Evolutionary conservation across 805 yeast genomes (phyloP).

Genomic region (Kuraishia molischiana): DNA sequence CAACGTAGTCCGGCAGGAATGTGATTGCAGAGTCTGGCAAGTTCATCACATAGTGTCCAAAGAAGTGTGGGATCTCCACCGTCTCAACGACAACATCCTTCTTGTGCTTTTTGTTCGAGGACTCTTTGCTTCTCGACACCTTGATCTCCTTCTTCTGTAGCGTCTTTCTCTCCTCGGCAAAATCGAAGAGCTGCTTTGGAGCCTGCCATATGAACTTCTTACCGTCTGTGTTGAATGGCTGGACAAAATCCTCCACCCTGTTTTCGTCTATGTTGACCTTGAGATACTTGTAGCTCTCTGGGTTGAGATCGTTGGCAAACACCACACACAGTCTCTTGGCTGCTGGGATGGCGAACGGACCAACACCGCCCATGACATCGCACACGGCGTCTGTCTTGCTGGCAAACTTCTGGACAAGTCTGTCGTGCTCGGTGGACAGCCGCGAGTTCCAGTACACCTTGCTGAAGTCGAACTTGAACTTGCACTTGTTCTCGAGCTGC

Average conservation of each 20-base stretch:
- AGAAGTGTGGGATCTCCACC: slow-evolving; percentile 39
- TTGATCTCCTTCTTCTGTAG: slow-evolving; percentile 18
- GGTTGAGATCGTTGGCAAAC: slow-evolving; percentile 89
- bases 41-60: slow-evolving; percentile 84
- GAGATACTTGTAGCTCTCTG: slow-evolving; percentile 70
- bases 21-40: slow-evolving; percentile 88
- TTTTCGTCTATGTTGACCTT: slow-evolving; percentile 53
- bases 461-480: slow-evolving; percentile 78
- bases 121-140: slow-evolving; percentile 14
- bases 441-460: slow-evolving; percentile 98
- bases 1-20: slow-evolving; percentile 69
- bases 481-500: slow-evolving; percentile 82
- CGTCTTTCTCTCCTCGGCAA: slow-evolving; percentile 24
- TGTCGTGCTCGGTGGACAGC: slow-evolving; percentile 84
- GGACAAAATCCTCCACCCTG: slow-evolving; percentile 49
- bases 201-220: slow-evolving; percentile 65
- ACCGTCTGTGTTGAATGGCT: slow-evolving; percentile 71
- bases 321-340: slow-evolving; percentile 75
- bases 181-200: slow-evolving; percentile 38
- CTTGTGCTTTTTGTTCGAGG: slow-evolving; percentile 22
- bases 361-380: slow-evolving; percentile 98
- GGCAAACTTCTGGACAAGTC: slow-evolving; percentile 54
- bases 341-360: slow-evolving; percentile 96
- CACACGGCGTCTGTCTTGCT: slow-evolving; percentile 66
- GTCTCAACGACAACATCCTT: slow-evolving; percentile 9